phyloP scores from a whole-genome alignment of 2,329 filamentous ascomycete genomes.

The Aspergillus japonicus region DNA sequence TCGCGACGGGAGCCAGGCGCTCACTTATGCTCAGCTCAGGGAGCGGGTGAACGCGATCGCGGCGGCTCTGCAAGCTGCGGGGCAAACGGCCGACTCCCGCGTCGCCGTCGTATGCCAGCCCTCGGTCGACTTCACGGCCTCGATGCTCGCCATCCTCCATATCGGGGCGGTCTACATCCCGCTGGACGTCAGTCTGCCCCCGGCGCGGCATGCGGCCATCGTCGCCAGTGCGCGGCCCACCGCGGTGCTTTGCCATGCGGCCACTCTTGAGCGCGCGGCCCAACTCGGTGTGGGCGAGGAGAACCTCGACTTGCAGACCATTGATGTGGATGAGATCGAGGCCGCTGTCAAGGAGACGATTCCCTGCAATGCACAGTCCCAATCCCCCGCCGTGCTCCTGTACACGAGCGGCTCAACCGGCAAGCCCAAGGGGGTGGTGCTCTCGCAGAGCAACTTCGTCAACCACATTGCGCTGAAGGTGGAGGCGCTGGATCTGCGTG shows the following conservation, averaged over 20 bases:
- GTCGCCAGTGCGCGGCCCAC: too few relatives aligned
- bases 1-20: neutral
- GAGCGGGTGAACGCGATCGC: neutral
- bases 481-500: too few relatives aligned
- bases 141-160: constrained; percentile 8
- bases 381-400: neutral
- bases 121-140: neutral
- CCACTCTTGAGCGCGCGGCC: neutral
- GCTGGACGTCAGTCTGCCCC: constrained; percentile 33
- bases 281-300: neutral
- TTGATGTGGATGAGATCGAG: neutral
- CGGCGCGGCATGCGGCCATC: neutral
- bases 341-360: too few relatives aligned
- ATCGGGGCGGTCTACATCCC: constrained; percentile 38
- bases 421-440: neutral
- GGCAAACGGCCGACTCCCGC: neutral
- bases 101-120: constrained; percentile 16
- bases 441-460: neutral
- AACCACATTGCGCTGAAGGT: neutral
- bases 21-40: neutral
- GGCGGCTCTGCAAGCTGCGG: constrained; percentile 13
- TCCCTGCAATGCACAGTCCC: too few relatives aligned
- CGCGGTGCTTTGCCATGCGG: neutral
- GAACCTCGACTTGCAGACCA: neutral
- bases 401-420: constrained; percentile 10